Evolutionary conservation across 78 protist species (phyloP), one percentile per base, ranked within the genome.

Genomic region (Tieghemostelium lacteum): DNA sequence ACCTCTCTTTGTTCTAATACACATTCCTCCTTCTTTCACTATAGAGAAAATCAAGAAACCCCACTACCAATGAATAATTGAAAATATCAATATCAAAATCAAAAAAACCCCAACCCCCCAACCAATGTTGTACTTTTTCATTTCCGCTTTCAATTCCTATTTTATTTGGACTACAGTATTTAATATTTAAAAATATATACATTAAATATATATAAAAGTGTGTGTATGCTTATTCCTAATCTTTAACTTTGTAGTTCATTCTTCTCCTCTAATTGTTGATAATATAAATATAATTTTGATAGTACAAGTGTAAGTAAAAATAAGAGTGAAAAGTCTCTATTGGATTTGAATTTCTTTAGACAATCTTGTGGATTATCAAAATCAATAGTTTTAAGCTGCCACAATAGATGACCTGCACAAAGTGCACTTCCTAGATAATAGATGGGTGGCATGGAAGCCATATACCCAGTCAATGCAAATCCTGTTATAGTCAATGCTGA

Each of bases 361-460:
- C 92, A 86, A 28, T 74, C 64, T 14, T 64, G 28, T 16, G 88
- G 94, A 14, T 29, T 14, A 60, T 69, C 64, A 69, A 93, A 75
- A 39, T 91, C 80, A 0, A 94, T 91, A 16, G 78, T 75, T n/a
- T 24, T n/a, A 3, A 89, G 33, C 74, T 95, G 97, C 96, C 95
- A 95, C 3, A 54, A 65, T 6, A 95, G 73, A 36, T 95, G 97
- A 2, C 60, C 57, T 19, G 57, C 71, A 39, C 71, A 50, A 39
- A 73, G 62, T 22, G 75, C 71, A 5, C 73, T 67, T 7, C 66
- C 83, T 28, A 72, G 29, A n/a, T 61, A 77, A 77, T 52, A 85
- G 0, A 85, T 49, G 26, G 4, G 22, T 12, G 85, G 94, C 72
- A 86, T 39, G 40, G 86, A 73, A 42, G 77, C 72, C 1, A 64